These are phyloP conservation scores for Colletotrichum echinochloae DNA, from an alignment of 2,329 filamentous ascomycete species.

Conservation along the genomic window DNA sequence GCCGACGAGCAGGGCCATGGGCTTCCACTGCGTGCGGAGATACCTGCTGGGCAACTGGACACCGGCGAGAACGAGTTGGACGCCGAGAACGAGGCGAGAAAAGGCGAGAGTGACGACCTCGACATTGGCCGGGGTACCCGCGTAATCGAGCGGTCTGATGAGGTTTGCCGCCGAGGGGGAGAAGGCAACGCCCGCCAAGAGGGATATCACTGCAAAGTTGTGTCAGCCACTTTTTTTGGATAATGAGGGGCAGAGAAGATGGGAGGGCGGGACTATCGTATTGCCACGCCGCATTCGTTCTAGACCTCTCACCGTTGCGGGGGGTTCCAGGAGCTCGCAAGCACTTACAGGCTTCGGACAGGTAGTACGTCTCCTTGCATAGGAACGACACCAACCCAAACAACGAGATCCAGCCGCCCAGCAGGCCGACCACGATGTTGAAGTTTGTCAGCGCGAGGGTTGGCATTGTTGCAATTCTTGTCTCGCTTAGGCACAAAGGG, in stretches of 20 bases:
- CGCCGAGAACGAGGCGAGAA: constrained; percentile 86
- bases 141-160: constrained; percentile 81
- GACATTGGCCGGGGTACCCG: constrained; percentile 67
- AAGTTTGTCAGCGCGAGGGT: constrained; percentile 62
- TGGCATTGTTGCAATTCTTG: constrained; percentile 53
- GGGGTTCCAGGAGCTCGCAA: background rate
- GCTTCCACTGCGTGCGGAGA: constrained; percentile 81
- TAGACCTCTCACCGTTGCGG: background rate
- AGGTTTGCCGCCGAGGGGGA: constrained; percentile 83
- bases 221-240: constrained; percentile 17
- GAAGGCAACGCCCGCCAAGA: constrained; percentile 82
- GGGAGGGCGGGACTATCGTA: background rate
- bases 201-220: constrained; percentile 76
- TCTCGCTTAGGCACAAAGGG: constrained; percentile 5
- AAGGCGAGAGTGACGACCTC: constrained; percentile 84
- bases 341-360: constrained; percentile 86
- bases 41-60: constrained; percentile 90
- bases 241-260: background rate
- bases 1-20: constrained; percentile 79
- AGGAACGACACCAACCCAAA: constrained; percentile 92
- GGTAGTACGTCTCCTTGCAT: constrained; percentile 88
- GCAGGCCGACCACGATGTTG: constrained; percentile 83
- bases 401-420: constrained; percentile 90
- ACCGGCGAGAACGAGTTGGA: constrained; percentile 90
- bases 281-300: background rate